Base-by-base conservation (phyloP, 768 basidiomycete species). In the Termitomyces sp. region DNA sequence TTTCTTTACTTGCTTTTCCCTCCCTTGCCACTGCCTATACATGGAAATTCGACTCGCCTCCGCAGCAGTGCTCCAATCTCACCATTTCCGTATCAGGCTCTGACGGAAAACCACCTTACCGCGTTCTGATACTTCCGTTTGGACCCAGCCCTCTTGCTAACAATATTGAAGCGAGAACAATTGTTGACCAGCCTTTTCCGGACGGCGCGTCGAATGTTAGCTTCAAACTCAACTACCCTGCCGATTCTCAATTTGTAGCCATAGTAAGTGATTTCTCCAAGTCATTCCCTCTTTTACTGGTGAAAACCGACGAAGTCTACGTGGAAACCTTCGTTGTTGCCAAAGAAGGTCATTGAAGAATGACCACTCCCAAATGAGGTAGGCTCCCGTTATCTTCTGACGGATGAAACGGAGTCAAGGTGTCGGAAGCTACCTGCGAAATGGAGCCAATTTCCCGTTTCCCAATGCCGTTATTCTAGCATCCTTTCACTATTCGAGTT, bases 191-290 rank as follows among this genome's bases (percentile, higher is more conserved):
- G 13, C 68, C 78, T 5, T 91, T 91, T 65, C 58, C 72, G 20
- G 79, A 70, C 27, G 64, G 69, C 26, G 67, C 70, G 6, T 74
- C 68, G 2, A 72, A 76, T 24, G 63, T 82, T 30, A 76, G 69
- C 37, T 87, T 91, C 68, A 71, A 80, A 66, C 77, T 91, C 53
- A 79, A 77, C 30, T 92, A 80, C 67, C 90, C 90, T 0, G 76
- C 71, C 48, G 78, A 83, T 66, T 88, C 88, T 3, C 85, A 89
- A 65, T 86, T 93, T 54, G 88, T 92, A 26, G 84, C 86, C 5
- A 86, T 91, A 65, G 89, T 90, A 65, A 73, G 87, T 83, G 6
- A n/a, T 39, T 49, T 33, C 43, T 63, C 34, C 22, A 48, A 18
- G 42, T 51, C 22, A 24, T 14, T 14, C 26, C 12, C 12, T 37